These are phyloP conservation scores for Neofusicoccum sp. DNA, from an alignment of 2,329 filamentous ascomycete genomes.

Conservation along the genomic window DNA sequence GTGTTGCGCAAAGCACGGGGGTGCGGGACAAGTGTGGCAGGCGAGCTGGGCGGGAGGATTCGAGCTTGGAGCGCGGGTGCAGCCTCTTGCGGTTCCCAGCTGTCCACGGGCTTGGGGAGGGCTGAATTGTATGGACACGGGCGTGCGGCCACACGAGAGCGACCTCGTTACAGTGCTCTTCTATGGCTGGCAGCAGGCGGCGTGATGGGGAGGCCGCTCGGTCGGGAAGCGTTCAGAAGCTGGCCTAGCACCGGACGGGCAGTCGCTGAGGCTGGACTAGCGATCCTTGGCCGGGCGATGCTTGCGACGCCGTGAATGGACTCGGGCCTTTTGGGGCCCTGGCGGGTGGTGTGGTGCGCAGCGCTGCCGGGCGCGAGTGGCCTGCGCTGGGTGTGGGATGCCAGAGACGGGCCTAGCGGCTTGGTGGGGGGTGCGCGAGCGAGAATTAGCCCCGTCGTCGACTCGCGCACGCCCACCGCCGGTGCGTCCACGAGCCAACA, in stretches of 20 bases:
- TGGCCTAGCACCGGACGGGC: constrained; percentile 22
- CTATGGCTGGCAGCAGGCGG: constrained; percentile 21
- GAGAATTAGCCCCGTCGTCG: constrained; percentile 7
- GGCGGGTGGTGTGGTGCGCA: constrained; percentile 13
- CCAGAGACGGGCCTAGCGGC: constrained; percentile 2
- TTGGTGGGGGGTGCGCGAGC: neutral
- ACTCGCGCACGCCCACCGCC: constrained; percentile 12
- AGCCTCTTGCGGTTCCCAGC: constrained; percentile 13
- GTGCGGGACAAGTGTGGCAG: constrained; percentile 17
- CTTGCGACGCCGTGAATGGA: constrained; percentile 19
- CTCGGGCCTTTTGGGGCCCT: constrained; percentile 22
- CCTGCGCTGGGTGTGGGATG: constrained; percentile 10
- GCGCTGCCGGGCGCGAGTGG: constrained; percentile 10
- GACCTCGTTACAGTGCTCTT: constrained; percentile 13
- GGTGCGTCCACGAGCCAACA: constrained; percentile 13
- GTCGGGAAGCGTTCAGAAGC: constrained; percentile 24
- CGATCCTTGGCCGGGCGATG: constrained; percentile 21
- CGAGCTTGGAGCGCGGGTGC: constrained; percentile 10
- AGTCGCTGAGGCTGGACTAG: constrained; percentile 17
- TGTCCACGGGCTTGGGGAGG: constrained; percentile 10
- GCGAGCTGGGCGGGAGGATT: constrained; percentile 7
- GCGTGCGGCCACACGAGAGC: constrained; percentile 9
- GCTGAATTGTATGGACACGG: constrained; percentile 12
- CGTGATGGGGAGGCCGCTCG: constrained; percentile 19
- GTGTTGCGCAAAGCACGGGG: constrained; percentile 26